Evolutionary conservation across 1,139 yeast genomes (phyloP).

Genomic region (Maudiozyma humilis): DNA sequence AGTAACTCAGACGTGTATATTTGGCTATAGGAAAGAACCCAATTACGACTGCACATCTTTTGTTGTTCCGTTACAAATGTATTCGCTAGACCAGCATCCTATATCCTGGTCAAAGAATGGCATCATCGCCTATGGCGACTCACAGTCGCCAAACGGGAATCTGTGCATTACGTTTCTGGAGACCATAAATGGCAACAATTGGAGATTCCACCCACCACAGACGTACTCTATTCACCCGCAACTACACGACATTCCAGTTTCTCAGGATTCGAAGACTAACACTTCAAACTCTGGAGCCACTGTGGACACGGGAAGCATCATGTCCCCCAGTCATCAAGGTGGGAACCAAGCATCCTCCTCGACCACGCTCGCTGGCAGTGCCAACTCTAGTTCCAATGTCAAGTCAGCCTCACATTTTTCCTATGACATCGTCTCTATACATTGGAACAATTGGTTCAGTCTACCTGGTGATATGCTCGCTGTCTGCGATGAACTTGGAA

Average conservation of each 20-base stretch:
- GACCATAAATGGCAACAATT: slow-evolving; percentile 31
- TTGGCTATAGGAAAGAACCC: too few species aligned
- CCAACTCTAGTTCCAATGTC: slow-evolving; percentile 9
- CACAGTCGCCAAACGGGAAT: slow-evolving; percentile 25
- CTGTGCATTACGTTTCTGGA: slow-evolving; percentile 30
- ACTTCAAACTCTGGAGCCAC: background rate
- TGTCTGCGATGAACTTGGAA: slow-evolving; percentile 31
- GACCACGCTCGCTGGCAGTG: slow-evolving; percentile 5
- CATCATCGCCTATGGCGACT: slow-evolving; percentile 30
- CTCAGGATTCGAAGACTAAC: background rate
- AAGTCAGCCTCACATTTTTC: slow-evolving; percentile 20
- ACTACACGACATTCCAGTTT: slow-evolving; percentile 20
- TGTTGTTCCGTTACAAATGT: too few species aligned
- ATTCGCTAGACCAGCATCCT: slow-evolving; percentile 3
- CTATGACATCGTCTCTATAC: slow-evolving; percentile 25
- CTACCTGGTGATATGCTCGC: slow-evolving; percentile 32
- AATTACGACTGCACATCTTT: too few species aligned
- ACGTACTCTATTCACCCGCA: slow-evolving; percentile 29
- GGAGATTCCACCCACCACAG: slow-evolving; percentile 32
- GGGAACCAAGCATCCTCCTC: background rate
- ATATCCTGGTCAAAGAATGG: slow-evolving; percentile 33
- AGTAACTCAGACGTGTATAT: too few species aligned
- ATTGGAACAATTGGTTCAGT: slow-evolving; percentile 32
- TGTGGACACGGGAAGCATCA: background rate
- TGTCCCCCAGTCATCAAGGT: slow-evolving; percentile 9